These are phyloP conservation scores for Pleurotus tuoliensis DNA, from an alignment of 768 basidiomycete genomes.

Conservation along the genomic window DNA sequence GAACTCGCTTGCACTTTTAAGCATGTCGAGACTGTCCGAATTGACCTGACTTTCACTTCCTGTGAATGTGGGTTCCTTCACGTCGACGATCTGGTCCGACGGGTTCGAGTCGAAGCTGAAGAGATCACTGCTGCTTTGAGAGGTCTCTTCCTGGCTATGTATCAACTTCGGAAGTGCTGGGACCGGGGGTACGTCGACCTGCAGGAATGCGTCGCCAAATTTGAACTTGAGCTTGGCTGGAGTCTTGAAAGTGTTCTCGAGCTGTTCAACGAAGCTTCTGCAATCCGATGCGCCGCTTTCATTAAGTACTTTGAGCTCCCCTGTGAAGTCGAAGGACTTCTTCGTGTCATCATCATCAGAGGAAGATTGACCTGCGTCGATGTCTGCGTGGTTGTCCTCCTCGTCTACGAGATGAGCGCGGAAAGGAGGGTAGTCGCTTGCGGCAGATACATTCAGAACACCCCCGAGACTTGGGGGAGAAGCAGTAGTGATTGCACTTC, in stretches of 20 bases:
- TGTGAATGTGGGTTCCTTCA: slow-evolving; percentile 25
- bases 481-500: slow-evolving; percentile 28
- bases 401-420: slow-evolving; percentile 43
- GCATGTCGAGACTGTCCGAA: background rate
- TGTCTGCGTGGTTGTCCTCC: slow-evolving; percentile 32
- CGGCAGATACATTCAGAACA: slow-evolving; percentile 25
- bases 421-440: slow-evolving; percentile 21
- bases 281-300: slow-evolving; percentile 68
- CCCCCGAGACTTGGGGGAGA: slow-evolving; percentile 14
- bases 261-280: slow-evolving; percentile 75
- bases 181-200: slow-evolving; percentile 45
- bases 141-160: slow-evolving; percentile 2
- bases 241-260: slow-evolving; percentile 76
- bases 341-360: slow-evolving; percentile 67
- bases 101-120: slow-evolving; percentile 14
- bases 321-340: slow-evolving; percentile 82
- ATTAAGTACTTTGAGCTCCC: slow-evolving; percentile 65
- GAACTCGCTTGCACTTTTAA: background rate
- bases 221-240: slow-evolving; percentile 65
- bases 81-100: slow-evolving; percentile 20
- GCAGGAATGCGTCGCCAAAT: slow-evolving; percentile 34
- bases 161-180: slow-evolving; percentile 40
- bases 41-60: slow-evolving; percentile 7
- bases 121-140: slow-evolving; percentile 14
- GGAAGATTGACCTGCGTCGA: slow-evolving; percentile 34